Conservation (phyloP, 495 filamentous ascomycete species). For the Trichoderma reesei region DNA sequence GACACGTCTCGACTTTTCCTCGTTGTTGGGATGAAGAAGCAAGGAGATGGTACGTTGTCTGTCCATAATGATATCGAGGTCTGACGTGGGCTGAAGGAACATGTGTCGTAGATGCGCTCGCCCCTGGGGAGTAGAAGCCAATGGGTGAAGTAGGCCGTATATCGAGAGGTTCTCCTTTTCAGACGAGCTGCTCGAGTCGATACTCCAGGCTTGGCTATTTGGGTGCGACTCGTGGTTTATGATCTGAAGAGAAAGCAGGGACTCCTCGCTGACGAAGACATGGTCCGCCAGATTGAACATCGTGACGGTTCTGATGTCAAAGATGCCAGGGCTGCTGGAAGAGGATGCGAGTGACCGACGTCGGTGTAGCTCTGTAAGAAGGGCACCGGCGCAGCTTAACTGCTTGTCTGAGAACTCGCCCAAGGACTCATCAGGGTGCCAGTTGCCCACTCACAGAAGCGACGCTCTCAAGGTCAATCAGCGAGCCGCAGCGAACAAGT, state of each 20-base stretch:
- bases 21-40: conserved; percentile 64
- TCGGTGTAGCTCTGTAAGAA: conserved; percentile 70
- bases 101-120: conserved; percentile 65
- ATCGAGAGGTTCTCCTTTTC: conserved; percentile 86
- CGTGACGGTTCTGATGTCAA: conserved; percentile 53
- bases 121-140: conserved; percentile 77
- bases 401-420: conserved; percentile 14
- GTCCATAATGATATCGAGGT: conserved; percentile 58
- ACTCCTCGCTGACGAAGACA: conserved; percentile 81
- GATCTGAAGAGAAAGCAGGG: conserved; percentile 76
- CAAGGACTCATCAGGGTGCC: neutral
- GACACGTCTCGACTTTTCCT: conserved; percentile 43
- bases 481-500: conserved; percentile 60
- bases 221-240: conserved; percentile 77
- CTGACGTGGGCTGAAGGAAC: conserved; percentile 71
- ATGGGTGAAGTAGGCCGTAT: conserved; percentile 68
- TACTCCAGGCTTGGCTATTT: conserved; percentile 72
- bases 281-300: conserved; percentile 69
- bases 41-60: conserved; percentile 60
- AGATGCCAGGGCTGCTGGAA: conserved; percentile 47
- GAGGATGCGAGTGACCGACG: conserved; percentile 51
- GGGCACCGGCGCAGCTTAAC: conserved; percentile 72
- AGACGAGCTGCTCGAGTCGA: conserved; percentile 53
- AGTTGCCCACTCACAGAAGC: conserved; percentile 21
- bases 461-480: conserved; percentile 68